A percentile compares a stretch with the other conserved stretches of the same genome.
Conservation (phyloP, 768 basidiomycete species). For the Pisolithus tinctorius region DNA sequence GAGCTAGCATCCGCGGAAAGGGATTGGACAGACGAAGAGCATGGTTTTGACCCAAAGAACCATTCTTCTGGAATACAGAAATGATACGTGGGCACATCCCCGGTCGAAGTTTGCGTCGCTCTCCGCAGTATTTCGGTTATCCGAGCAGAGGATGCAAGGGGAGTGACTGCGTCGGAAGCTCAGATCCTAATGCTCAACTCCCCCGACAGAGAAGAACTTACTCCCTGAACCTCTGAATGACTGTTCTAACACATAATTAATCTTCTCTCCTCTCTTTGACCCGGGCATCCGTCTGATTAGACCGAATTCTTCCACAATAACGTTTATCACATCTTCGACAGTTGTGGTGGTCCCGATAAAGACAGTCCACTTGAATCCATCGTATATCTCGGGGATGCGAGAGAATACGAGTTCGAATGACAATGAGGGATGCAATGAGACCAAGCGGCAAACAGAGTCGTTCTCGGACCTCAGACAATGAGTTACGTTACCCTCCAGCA, state of each 20-base stretch:
- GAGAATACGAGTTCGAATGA: conserved; percentile 47
- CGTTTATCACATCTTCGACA: conserved; percentile 47
- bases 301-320: conserved; percentile 58
- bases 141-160: conserved; percentile 6
- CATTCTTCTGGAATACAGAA: conserved; percentile 76
- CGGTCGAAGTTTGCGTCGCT: conserved; percentile 1
- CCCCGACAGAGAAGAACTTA: conserved; percentile 26
- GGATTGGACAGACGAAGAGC: conserved; percentile 39
- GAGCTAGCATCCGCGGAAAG: conserved; percentile 42
- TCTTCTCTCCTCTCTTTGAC: conserved; percentile 51
- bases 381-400: conserved; percentile 72
- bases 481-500: conserved; percentile 22
- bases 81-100: conserved; percentile 31
- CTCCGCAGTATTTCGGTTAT: conserved; percentile 10
- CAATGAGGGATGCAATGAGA: conserved; percentile 62
- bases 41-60: conserved; percentile 66
- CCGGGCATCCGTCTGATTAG: conserved; percentile 58
- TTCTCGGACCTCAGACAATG: conserved; percentile 40
- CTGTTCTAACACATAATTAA: conserved; percentile 75
- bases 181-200: not conserved
- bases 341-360: conserved; percentile 57
- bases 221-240: conserved; percentile 45
- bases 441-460: conserved; percentile 58
- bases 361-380: conserved; percentile 58
- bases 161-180: conserved; percentile 8